Base-by-base conservation (phyloP, 345 rosid genomes). In the Trapa bicornis region DNA sequence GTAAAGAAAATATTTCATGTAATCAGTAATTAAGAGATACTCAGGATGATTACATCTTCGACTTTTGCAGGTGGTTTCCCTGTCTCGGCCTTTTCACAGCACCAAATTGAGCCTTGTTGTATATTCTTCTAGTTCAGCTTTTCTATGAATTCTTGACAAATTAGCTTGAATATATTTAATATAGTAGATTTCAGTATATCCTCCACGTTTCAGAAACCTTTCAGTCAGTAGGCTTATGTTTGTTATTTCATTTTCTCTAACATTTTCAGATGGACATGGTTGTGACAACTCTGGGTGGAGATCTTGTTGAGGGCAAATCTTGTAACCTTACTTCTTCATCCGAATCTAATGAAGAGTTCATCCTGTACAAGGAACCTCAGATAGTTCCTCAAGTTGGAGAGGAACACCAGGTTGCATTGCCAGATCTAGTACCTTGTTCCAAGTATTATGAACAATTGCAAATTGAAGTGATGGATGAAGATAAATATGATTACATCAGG, bases 321-420 rank as follows among this genome's bases (percentile, higher is more conserved):
- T 33, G 15, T 11, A 16, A 58, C 1, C 63, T 7, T 3, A 12
- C 37, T 32, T 16, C 3, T 2, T 32, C 11, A 58, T 0, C 38
- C 38, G 63, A 58, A 35, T 1, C 63, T 8, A 9, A 58, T 0
- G 63, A 35, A 58, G 63, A 58, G 10, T 9, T 5, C 4, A 85
- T 75, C 41, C 62, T 58, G 48, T 72, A 36, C 64, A 74, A 80
- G 72, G 83, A 86, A 62, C 79, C 80, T 36, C 77, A 77, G 73
- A 52, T 80, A 70, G 65, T 73, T 70, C 87, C 90, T 64, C 84
- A 85, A 57, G 74, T 86, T 54, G 87, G 91, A 61, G 82, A 80
- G 37, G 57, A 79, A 62, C 79, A 78, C 66, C 91, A 86, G 76
- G 87, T 68, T 37, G 69, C 76, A 63, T 77, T 86, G 69, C 85